Evolutionary conservation across 2,329 filamentous ascomycete species (phyloP).

Genomic region (Paraconiothyrium brasiliense): DNA sequence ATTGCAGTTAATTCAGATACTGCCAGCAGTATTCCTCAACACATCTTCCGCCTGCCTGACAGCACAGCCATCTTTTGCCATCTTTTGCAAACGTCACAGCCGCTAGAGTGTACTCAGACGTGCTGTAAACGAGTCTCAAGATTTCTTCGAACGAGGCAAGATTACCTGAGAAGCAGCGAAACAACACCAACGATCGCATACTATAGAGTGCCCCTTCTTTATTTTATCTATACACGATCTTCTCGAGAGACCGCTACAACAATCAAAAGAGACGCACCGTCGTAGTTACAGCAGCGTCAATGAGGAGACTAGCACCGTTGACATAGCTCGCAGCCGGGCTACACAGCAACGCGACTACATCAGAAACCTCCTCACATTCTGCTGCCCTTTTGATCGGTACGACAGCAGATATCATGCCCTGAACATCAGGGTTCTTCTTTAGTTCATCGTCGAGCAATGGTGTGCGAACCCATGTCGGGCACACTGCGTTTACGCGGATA

Average conservation of each 20-base stretch:
- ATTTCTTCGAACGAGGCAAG: too few relatives aligned
- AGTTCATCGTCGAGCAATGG: constrained; percentile 22
- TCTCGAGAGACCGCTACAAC: background rate
- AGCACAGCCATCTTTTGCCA: too few relatives aligned
- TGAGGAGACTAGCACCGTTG: constrained; percentile 20
- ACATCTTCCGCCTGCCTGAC: too few relatives aligned
- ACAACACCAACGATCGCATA: too few relatives aligned
- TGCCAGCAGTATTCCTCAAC: too few relatives aligned
- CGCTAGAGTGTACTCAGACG: too few relatives aligned
- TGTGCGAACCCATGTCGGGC: constrained; percentile 23
- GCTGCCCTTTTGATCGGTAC: constrained; percentile 18
- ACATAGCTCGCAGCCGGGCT: constrained; percentile 26
- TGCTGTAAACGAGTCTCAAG: too few relatives aligned
- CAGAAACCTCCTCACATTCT: constrained; percentile 24
- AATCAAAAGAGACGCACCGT: constrained; percentile 19
- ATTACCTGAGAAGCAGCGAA: too few relatives aligned
- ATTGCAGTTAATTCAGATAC: too few relatives aligned
- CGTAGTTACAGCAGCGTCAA: constrained; percentile 23
- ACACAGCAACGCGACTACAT: constrained; percentile 21
- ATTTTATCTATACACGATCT: background rate
- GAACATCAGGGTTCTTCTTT: constrained; percentile 16
- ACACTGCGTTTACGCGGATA: constrained; percentile 25
- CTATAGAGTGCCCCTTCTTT: too few relatives aligned
- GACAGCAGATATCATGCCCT: constrained; percentile 16
- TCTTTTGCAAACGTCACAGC: too few relatives aligned